Conservation (phyloP, 768 basidiomycete species). For the Psilocybe subaeruginosa region DNA sequence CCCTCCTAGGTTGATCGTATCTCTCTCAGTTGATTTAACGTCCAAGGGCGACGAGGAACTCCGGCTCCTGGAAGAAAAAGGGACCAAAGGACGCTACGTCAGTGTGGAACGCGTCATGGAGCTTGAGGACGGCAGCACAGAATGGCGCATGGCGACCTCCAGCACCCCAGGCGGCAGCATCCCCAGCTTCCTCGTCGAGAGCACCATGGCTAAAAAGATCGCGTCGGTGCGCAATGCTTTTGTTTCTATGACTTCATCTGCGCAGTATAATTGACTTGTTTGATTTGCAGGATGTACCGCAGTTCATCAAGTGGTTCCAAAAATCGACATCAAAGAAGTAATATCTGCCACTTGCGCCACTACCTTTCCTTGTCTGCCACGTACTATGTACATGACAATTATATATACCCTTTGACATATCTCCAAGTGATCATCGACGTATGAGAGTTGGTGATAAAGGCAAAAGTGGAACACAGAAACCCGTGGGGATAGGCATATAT, state of each 20-base stretch:
- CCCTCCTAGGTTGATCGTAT: conserved; percentile 49
- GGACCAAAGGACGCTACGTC: conserved; percentile 64
- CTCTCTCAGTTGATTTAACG: conserved; percentile 70
- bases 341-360: background rate
- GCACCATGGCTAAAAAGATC: conserved; percentile 63
- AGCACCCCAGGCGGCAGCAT: conserved; percentile 73
- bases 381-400: background rate
- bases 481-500: no score
- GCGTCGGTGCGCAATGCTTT: conserved; percentile 47
- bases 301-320: conserved; percentile 71
- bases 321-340: conserved; percentile 14
- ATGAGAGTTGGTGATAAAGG: no score
- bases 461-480: no score
- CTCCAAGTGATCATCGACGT: no score
- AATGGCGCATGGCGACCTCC: conserved; percentile 84
- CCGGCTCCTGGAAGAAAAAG: conserved; percentile 62
- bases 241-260: background rate
- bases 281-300: conserved; percentile 63
- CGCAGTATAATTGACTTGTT: background rate
- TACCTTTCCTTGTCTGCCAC: background rate
- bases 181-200: conserved; percentile 65
- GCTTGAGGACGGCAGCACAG: conserved; percentile 62
- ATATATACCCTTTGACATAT: no score
- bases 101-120: conserved; percentile 70
- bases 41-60: conserved; percentile 53